Evolutionary conservation across 495 filamentous ascomycete species (phyloP).

Genomic region (Talaromyces nanjingensis): DNA sequence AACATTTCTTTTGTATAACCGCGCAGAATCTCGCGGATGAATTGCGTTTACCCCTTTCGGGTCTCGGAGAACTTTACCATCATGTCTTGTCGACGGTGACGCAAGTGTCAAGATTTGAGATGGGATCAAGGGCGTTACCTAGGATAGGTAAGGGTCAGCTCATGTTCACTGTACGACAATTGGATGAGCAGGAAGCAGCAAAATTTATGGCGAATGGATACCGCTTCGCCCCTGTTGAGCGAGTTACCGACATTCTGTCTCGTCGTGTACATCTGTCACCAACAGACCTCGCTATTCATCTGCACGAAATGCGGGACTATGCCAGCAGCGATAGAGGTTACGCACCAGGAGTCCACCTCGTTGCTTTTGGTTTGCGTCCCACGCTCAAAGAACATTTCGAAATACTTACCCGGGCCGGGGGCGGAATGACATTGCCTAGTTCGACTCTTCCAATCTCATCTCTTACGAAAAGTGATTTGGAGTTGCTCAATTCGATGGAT

Average conservation of each 20-base stretch:
- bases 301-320: slow-evolving; percentile 58
- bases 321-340: slow-evolving; percentile 43
- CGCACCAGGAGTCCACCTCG: slow-evolving; percentile 64
- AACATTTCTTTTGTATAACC: slow-evolving; percentile 80
- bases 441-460: slow-evolving; percentile 49
- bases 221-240: slow-evolving; percentile 62
- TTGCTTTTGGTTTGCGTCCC: slow-evolving; percentile 67
- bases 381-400: slow-evolving; percentile 64
- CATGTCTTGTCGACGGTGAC: slow-evolving; percentile 63
- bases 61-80: slow-evolving; percentile 71
- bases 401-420: slow-evolving; percentile 59
- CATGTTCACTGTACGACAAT: slow-evolving; percentile 70
- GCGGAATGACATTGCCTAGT: slow-evolving; percentile 61
- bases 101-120: slow-evolving; percentile 22
- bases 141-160: slow-evolving; percentile 60
- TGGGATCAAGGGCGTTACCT: slow-evolving; percentile 7
- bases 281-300: slow-evolving; percentile 41
- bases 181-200: slow-evolving; percentile 51
- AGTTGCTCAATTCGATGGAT: slow-evolving; percentile 50
- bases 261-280: slow-evolving; percentile 63
- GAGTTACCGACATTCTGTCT: slow-evolving; percentile 61
- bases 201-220: slow-evolving; percentile 67
- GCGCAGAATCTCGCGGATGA: slow-evolving; percentile 64
- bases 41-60: slow-evolving; percentile 52
- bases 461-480: slow-evolving; percentile 47